Conservation (phyloP, 2,329 filamentous ascomycete species). For the Pezicula radicicola region DNA sequence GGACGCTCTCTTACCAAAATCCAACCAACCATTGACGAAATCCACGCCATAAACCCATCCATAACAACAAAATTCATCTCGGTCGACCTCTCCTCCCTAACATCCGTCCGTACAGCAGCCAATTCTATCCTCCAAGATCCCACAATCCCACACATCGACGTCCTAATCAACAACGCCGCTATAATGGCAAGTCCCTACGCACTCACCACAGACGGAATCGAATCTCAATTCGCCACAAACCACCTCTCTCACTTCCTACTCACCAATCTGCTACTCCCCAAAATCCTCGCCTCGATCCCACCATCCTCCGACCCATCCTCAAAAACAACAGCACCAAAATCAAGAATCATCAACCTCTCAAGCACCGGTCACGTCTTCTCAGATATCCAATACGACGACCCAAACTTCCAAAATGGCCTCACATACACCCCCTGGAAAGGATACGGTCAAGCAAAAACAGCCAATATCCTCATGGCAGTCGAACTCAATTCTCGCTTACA, state of each 20-base stretch:
- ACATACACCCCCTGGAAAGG: conserved; percentile 27
- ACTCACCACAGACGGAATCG: conserved; percentile 33
- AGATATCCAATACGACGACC: conserved; percentile 31
- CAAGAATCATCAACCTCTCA: conserved; percentile 32
- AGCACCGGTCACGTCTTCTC: conserved; percentile 33
- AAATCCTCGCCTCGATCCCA: conserved; percentile 7
- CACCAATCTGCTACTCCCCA: conserved; percentile 17
- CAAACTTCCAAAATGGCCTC: conserved; percentile 27
- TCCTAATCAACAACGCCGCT: conserved; percentile 38
- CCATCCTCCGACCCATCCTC: background rate
- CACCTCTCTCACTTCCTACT: conserved; percentile 22
- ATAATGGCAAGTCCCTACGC: conserved; percentile 32
- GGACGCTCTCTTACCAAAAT: conserved; percentile 16
- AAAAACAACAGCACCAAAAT: too few relatives aligned
- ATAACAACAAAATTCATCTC: conserved; percentile 1
- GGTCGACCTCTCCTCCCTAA: conserved; percentile 33
- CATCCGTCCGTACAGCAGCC: conserved; percentile 35
- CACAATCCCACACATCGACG: conserved; percentile 31
- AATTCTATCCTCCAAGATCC: conserved; percentile 31
- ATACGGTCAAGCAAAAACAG: conserved; percentile 39
- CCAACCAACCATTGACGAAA: conserved; percentile 14
- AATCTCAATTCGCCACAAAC: conserved; percentile 17
- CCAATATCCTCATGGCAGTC: conserved; percentile 29
- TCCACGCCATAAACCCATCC: conserved; percentile 9
- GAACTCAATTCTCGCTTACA: background rate